Evolutionary conservation across 1,284 basidiomycete species (phyloP).

Genomic region (Melampsora larici-populina): DNA sequence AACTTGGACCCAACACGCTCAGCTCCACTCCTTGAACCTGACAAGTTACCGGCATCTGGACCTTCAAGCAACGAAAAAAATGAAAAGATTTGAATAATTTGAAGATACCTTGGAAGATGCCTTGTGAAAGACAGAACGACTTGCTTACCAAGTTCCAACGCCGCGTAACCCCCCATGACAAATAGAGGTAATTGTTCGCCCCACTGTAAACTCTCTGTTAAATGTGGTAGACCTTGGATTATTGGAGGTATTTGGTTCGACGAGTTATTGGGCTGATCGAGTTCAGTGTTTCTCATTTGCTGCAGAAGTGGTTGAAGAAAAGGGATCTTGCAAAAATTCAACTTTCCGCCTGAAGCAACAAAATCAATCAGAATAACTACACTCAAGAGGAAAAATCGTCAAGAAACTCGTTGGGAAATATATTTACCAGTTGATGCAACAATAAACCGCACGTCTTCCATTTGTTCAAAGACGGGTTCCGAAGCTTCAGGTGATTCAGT

Average conservation of each 20-base stretch:
- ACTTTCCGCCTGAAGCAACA: constrained; percentile 20
- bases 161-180: constrained; percentile 41
- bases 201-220: constrained; percentile 39
- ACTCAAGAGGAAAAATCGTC: no score
- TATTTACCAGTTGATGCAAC: constrained; percentile 19
- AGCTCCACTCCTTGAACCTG: constrained; percentile 29
- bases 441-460: constrained; percentile 29
- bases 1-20: constrained; percentile 39
- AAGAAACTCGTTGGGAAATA: no score
- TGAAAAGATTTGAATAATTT: constrained; percentile 2
- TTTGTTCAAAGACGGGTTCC: neutral
- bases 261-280: neutral
- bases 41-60: constrained; percentile 40
- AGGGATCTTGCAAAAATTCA: constrained; percentile 31
- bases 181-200: constrained; percentile 36
- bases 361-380: no score
- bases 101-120: neutral
- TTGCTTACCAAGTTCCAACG: constrained; percentile 33
- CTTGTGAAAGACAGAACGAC: neutral
- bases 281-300: neutral
- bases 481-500: constrained; percentile 1
- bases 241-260: constrained; percentile 9
- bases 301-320: constrained; percentile 27
- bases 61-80: constrained; percentile 6
- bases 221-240: constrained; percentile 31